Evolutionary conservation across 1,139 yeast species (phyloP), one percentile per base, ranked within the genome.

Genomic region (Lodderomyces theae): DNA sequence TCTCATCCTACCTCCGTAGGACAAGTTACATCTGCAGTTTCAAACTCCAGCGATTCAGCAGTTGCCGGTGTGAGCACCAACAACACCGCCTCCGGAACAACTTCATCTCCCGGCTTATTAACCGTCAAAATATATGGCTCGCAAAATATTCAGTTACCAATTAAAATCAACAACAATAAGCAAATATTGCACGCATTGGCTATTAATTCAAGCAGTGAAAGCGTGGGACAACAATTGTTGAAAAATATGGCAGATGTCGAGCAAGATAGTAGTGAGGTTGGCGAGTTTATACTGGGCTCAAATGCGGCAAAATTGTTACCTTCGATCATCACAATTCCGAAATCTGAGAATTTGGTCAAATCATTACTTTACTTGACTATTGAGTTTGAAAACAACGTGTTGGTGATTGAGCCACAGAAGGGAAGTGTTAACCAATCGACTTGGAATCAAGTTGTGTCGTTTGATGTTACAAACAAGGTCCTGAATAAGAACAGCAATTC

Each of bases 401-500:
- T 88, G 44, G 79, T 87, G n/a, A 76, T 87, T 41, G 94, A 87
- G 51, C 90, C 95, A 3, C 80, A 80, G 35, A 72, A 78, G 45
- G 95, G 95, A 12, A 76, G 88, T 0, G 72, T 67, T 46, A 63
- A 54, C 51, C 72, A 63, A 53, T 71, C 66, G 40, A 72, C 64
- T 17, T 92, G 96, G 81, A 90, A 89, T 60, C 86, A 86, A 52
- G 89, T 87, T 16, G 86, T 95, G 10, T 82, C 90, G 8, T 92
- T 92, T 59, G 98, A 92, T 72, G 95, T 90, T 19, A 83, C 95
- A 10, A 79, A 87, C 36, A 73, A 70, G 49, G 64, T 60, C n/a
- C 38, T 38, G 26, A 40, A 47, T 23, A 31, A 18, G 8, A 22
- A 13, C 11, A 33, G 34, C 11, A 35, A 23, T 5, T 62, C 74